Evolutionary conservation across 2,329 filamentous ascomycete species (phyloP).

Genomic region (Scorias spongiosa): DNA sequence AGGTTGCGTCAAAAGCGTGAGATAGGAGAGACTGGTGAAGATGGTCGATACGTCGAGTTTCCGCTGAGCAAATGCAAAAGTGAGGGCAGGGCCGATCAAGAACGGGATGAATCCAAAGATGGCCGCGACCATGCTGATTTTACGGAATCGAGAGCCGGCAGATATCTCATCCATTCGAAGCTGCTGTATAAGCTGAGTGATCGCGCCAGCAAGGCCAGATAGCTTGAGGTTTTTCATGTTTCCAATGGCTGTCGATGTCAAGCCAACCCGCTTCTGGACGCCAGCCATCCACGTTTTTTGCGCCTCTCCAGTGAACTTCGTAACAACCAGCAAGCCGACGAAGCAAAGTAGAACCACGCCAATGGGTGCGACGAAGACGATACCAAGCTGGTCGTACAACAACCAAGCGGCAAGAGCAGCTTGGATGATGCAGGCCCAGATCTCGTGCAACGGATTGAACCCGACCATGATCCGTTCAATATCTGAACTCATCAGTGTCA

Average conservation of each 20-base stretch:
- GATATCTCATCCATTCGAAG: background rate
- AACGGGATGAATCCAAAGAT: background rate
- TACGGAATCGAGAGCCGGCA: background rate
- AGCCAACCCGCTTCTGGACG: background rate
- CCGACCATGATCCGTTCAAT: background rate
- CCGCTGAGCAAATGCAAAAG: background rate
- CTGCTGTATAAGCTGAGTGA: background rate
- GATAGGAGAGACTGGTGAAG: background rate
- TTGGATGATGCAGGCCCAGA: background rate
- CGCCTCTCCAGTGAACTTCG: background rate
- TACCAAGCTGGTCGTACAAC: background rate
- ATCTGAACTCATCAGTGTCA: background rate
- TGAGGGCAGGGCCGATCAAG: background rate
- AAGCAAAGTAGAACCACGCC: background rate
- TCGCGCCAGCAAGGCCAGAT: background rate
- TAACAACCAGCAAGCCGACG: background rate
- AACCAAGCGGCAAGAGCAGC: background rate
- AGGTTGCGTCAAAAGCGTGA: background rate
- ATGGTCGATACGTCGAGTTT: background rate
- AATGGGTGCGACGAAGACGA: background rate
- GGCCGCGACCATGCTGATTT: background rate
- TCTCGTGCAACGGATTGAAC: background rate
- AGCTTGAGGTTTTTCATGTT: background rate
- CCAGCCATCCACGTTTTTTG: background rate
- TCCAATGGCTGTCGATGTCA: background rate